phyloP scores from a whole-genome alignment of 1,284 basidiomycete species.

The Coniferiporia weirii region DNA sequence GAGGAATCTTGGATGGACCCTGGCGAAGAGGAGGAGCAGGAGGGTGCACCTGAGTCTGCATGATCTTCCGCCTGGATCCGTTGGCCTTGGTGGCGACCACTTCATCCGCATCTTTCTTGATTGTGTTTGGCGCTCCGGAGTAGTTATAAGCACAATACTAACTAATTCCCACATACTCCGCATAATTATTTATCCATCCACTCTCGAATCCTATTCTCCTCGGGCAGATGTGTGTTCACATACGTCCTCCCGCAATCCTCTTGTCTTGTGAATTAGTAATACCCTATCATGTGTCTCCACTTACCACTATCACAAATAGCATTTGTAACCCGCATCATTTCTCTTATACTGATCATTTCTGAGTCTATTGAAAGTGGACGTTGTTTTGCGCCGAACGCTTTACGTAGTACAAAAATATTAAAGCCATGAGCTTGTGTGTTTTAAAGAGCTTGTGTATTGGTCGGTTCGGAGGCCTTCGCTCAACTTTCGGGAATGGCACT shows the following conservation, averaged over 20 bases:
- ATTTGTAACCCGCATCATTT: neutral
- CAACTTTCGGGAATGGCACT: no score
- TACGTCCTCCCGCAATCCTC: neutral
- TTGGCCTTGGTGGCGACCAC: neutral
- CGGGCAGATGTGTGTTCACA: neutral
- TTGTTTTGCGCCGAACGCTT: no score
- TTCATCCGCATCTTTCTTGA: neutral
- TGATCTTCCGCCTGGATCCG: neutral
- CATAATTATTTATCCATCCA: neutral
- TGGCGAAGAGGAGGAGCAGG: constrained; percentile 52
- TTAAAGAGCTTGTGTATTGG: no score
- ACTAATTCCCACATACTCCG: neutral
- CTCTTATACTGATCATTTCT: no score
- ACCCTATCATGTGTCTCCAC: neutral
- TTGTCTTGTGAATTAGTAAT: neutral
- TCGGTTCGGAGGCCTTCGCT: no score
- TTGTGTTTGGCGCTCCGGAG: neutral
- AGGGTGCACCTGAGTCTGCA: constrained; percentile 20
- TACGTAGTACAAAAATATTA: no score
- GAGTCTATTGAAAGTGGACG: no score
- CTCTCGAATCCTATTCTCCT: neutral
- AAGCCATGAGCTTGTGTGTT: no score
- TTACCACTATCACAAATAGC: neutral
- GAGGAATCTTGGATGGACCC: constrained; percentile 90
- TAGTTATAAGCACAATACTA: neutral